phyloP scores from a whole-genome alignment of 1,284 basidiomycete species.

The Bjerkandera adusta region DNA sequence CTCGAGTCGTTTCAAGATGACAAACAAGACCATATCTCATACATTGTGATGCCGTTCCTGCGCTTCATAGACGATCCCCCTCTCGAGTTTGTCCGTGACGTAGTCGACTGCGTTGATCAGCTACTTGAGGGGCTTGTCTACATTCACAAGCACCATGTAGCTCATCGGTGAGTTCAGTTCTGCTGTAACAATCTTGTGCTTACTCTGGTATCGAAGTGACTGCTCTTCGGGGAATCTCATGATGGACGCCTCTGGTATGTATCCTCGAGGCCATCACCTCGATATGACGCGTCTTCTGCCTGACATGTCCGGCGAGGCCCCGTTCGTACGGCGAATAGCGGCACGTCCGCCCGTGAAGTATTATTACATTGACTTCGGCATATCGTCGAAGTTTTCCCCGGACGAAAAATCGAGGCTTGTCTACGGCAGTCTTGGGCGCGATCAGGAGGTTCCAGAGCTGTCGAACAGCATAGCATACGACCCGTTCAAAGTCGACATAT shows the following conservation, averaged over 20 bases:
- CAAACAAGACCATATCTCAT: conserved; percentile 2
- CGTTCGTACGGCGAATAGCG: conserved; percentile 17
- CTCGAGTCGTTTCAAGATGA: conserved; percentile 20
- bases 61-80: conserved; percentile 21
- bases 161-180: conserved; percentile 36
- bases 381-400: conserved; percentile 23
- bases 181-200: too few species aligned
- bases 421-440: conserved; percentile 19
- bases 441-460: conserved; percentile 28
- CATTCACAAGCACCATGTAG: conserved; percentile 36
- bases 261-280: conserved; percentile 8
- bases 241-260: conserved; percentile 8
- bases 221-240: background rate
- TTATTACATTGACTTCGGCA: conserved; percentile 34
- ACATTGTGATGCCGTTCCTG: conserved; percentile 26
- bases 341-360: conserved; percentile 25
- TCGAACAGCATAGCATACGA: conserved; percentile 25
- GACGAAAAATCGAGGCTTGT: conserved; percentile 7
- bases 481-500: conserved; percentile 30
- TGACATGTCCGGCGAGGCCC: background rate
- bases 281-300: background rate
- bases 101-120: conserved; percentile 24
- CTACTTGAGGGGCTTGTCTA: conserved; percentile 38
- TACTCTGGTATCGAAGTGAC: too few species aligned
- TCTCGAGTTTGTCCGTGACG: conserved; percentile 25